These are phyloP conservation scores for Vigna hirtella DNA, from an alignment of 306 rosid species.

Conservation along the genomic window DNA sequence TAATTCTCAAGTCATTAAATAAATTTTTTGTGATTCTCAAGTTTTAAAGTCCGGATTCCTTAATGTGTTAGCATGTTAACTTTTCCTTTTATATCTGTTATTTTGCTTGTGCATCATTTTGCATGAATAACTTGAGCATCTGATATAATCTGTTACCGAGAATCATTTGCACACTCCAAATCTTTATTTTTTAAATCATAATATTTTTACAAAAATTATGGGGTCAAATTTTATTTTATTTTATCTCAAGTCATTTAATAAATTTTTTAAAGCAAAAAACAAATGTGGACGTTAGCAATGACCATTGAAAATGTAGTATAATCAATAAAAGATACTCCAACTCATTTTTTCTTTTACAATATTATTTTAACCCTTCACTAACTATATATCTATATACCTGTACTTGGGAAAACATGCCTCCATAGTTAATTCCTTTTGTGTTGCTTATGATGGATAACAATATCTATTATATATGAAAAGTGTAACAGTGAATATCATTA, in stretches of 20 bases:
- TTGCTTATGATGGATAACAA: too few species aligned
- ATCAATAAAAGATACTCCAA: background rate
- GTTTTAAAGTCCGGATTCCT: constrained; percentile 2
- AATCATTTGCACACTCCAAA: background rate
- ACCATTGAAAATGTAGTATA: background rate
- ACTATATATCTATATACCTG: background rate
- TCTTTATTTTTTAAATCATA: background rate
- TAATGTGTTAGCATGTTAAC: background rate
- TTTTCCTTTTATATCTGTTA: constrained; percentile 3
- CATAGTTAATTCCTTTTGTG: background rate
- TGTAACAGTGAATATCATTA: too few species aligned
- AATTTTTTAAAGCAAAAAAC: background rate
- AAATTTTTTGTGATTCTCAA: background rate
- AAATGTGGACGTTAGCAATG: too few species aligned
- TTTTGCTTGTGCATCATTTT: constrained; percentile 15
- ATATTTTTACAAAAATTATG: constrained; percentile 9
- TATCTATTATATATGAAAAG: too few species aligned
- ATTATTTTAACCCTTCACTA: background rate
- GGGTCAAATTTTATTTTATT: background rate
- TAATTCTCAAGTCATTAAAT: too few species aligned
- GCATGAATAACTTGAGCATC: background rate
- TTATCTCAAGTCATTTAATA: background rate
- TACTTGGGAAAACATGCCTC: background rate
- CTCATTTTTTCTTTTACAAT: background rate
- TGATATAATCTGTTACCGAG: background rate